Conservation (phyloP, 106 monocot genomes). For the Allium fistulosum region DNA sequence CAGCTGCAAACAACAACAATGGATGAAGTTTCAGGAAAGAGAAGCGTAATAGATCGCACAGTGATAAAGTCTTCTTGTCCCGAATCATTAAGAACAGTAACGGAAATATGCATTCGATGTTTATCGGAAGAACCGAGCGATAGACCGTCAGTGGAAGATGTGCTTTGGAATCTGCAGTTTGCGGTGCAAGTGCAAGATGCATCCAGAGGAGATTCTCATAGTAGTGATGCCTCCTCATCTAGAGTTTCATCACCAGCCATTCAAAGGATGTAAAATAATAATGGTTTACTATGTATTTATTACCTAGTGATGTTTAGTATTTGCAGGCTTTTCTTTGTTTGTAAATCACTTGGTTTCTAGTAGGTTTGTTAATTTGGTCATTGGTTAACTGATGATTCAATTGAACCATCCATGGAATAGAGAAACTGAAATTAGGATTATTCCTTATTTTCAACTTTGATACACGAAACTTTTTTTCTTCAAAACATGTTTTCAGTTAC, state of each 20-base stretch:
- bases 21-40: slow-evolving; percentile 31
- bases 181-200: slow-evolving; percentile 85
- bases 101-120: slow-evolving; percentile 78
- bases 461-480: too few relatives aligned
- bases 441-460: too few relatives aligned
- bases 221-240: slow-evolving; percentile 55
- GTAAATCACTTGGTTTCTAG: too few relatives aligned
- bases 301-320: too few relatives aligned
- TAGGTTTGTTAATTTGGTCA: too few relatives aligned
- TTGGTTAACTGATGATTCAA: too few relatives aligned
- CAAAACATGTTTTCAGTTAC: too few relatives aligned
- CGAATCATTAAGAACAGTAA: slow-evolving; percentile 78
- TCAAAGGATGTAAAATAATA: too few relatives aligned
- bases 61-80: slow-evolving; percentile 35
- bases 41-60: slow-evolving; percentile 48
- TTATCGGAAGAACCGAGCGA: slow-evolving; percentile 50
- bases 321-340: too few relatives aligned
- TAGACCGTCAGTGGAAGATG: slow-evolving; percentile 89
- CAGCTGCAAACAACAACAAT: slow-evolving; percentile 55
- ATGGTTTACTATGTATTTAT: too few relatives aligned
- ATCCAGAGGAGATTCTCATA: slow-evolving; percentile 67
- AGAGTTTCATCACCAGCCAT: background rate
- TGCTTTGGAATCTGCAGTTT: slow-evolving; percentile 99
- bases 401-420: too few relatives aligned
- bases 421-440: too few relatives aligned